These are phyloP conservation scores for Solanum chacoense DNA, from an alignment of 305 asterid species.

Conservation along the genomic window DNA sequence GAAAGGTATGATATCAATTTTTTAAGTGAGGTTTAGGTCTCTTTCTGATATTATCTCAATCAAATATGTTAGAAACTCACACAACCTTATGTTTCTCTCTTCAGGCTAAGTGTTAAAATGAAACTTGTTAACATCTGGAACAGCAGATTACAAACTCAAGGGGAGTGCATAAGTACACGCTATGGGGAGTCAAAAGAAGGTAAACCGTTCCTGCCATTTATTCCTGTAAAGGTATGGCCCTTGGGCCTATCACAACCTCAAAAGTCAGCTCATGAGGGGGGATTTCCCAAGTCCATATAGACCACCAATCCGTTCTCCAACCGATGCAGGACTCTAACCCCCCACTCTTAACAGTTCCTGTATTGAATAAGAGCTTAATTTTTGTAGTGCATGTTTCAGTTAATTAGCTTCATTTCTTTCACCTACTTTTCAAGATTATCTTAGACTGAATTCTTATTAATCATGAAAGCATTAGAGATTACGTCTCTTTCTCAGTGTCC, in stretches of 20 bases:
- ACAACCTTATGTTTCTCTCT: slow-evolving; percentile 6
- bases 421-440: not conserved
- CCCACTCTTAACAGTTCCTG: not conserved
- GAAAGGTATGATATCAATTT: slow-evolving; percentile 21
- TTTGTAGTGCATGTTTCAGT: not conserved
- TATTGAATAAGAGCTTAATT: not conserved
- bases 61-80: not conserved
- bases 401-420: not conserved
- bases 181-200: slow-evolving; percentile 27
- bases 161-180: slow-evolving; percentile 3
- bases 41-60: not conserved
- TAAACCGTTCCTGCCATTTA: slow-evolving; percentile 12
- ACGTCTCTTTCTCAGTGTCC: not conserved
- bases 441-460: not conserved
- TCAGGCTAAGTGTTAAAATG: slow-evolving; percentile 33
- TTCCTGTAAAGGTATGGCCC: not conserved
- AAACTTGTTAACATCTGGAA: slow-evolving; percentile 19
- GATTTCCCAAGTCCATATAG: not conserved
- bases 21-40: not conserved
- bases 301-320: not conserved
- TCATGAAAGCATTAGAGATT: not conserved
- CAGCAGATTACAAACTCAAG: slow-evolving; percentile 13
- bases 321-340: not conserved
- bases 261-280: not conserved
- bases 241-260: not conserved